Conservation (phyloP, 2,329 filamentous ascomycete species). For the Sclerotinia spermophila region DNA sequence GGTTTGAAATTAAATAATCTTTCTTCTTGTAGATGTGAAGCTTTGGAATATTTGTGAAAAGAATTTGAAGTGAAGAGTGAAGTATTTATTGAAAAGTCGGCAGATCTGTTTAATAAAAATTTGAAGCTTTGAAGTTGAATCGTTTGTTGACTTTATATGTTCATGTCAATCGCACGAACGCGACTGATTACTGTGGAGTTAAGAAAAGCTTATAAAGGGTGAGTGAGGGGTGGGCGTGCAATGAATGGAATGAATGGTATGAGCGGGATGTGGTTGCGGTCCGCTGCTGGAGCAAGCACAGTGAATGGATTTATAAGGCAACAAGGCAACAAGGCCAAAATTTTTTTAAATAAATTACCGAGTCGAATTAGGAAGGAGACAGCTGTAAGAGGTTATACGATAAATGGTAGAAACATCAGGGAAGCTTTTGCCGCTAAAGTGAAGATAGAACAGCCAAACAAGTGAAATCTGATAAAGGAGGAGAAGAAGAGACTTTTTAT, state of each 20-base stretch:
- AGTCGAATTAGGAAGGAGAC: neutral
- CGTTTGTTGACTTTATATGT: constrained; percentile 6
- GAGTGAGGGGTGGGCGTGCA: too few relatives aligned
- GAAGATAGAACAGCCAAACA: constrained; percentile 1
- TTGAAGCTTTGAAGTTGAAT: neutral
- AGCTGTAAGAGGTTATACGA: too few relatives aligned
- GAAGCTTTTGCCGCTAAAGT: neutral
- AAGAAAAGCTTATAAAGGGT: neutral
- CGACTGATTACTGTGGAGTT: neutral
- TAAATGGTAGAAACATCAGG: neutral
- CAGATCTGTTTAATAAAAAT: too few relatives aligned
- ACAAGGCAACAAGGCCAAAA: neutral
- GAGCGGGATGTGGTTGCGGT: neutral
- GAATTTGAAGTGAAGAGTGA: too few relatives aligned
- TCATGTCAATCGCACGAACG: neutral
- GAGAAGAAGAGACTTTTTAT: constrained; percentile 11
- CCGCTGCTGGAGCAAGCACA: neutral
- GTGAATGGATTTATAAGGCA: too few relatives aligned
- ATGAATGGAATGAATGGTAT: neutral
- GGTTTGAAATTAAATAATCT: neutral
- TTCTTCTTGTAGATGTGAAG: neutral
- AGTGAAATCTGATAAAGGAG: constrained; percentile 1
- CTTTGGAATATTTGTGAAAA: neutral
- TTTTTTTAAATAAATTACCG: too few relatives aligned
- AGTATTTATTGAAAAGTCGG: too few relatives aligned